Percentiles rank a stretch among this genome's conserved stretches.
Conservation (phyloP, 2,329 filamentous ascomycete species). For the Colletotrichum tamarilloi region DNA sequence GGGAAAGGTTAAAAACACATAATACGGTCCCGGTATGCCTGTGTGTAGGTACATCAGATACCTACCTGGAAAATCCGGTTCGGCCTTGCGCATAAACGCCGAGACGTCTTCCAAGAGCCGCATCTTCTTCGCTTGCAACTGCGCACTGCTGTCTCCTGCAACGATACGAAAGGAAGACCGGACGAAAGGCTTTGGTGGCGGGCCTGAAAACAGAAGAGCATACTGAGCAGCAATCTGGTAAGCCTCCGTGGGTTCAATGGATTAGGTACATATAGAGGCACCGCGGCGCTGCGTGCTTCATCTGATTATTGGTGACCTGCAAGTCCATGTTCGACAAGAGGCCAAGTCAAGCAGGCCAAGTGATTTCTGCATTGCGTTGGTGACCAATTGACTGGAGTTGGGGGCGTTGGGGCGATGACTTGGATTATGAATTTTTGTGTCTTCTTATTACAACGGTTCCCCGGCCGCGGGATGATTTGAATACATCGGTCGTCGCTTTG, state of each 20-base stretch:
- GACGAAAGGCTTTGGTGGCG: not conserved
- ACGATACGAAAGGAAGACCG: not conserved
- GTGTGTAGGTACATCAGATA: too few species aligned
- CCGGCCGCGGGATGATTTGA: not conserved
- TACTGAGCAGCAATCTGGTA: not conserved
- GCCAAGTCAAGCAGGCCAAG: not conserved
- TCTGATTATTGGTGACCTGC: not conserved
- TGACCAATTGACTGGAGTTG: not conserved
- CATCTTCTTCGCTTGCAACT: not conserved
- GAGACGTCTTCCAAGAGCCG: constrained; percentile 26
- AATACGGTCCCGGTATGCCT: too few species aligned
- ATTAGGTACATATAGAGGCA: not conserved
- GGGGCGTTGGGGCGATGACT: not conserved
- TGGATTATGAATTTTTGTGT: not conserved
- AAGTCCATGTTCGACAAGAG: not conserved
- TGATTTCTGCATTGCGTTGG: not conserved
- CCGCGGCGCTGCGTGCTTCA: not conserved
- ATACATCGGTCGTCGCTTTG: not conserved
- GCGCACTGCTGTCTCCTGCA: not conserved
- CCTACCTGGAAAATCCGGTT: rapidly evolving
- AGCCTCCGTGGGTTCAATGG: not conserved
- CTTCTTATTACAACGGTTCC: not conserved
- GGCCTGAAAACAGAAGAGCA: not conserved
- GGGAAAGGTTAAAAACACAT: not conserved
- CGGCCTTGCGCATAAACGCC: constrained; percentile 12